Conservation (phyloP, 352 stramenopile genomes). For the Phytopythium aichiense region DNA sequence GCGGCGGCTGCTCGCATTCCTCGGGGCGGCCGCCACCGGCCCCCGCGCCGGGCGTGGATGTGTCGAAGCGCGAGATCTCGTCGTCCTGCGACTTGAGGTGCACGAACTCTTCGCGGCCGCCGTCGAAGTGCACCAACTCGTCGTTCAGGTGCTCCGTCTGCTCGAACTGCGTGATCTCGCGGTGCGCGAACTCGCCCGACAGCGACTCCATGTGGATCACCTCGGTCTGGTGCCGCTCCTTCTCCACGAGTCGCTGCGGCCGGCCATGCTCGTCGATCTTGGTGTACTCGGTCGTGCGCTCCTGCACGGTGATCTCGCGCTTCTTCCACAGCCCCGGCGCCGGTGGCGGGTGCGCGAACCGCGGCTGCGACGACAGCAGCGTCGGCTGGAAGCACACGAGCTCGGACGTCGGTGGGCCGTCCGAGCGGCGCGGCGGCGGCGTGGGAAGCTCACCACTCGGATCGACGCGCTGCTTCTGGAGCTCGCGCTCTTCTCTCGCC, state of each 20-base stretch:
- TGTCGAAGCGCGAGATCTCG: constrained; percentile 83
- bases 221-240: constrained; percentile 81
- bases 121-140: constrained; percentile 78
- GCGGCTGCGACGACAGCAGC: constrained; percentile 32
- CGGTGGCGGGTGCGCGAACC: constrained; percentile 32
- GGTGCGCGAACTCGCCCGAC: constrained; percentile 73
- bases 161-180: constrained; percentile 85
- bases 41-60: constrained; percentile 37
- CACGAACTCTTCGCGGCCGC: constrained; percentile 76
- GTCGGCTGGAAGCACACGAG: constrained; percentile 46
- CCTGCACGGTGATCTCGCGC: constrained; percentile 82
- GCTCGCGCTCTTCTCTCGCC: constrained; percentile 34
- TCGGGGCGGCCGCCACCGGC: constrained; percentile 28
- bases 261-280: constrained; percentile 83
- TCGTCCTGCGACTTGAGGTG: constrained; percentile 81
- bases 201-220: constrained; percentile 85
- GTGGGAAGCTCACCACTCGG: constrained; percentile 9
- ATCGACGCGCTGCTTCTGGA: constrained; percentile 8
- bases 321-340: constrained; percentile 84
- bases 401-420: constrained; percentile 7
- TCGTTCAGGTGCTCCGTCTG: constrained; percentile 79
- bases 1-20: constrained; percentile 69
- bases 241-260: constrained; percentile 74
- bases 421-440: constrained; percentile 13
- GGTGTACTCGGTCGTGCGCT: constrained; percentile 85